Conservation (phyloP, 805 yeast genomes). For the Trichomonascus vanleenenianus region DNA sequence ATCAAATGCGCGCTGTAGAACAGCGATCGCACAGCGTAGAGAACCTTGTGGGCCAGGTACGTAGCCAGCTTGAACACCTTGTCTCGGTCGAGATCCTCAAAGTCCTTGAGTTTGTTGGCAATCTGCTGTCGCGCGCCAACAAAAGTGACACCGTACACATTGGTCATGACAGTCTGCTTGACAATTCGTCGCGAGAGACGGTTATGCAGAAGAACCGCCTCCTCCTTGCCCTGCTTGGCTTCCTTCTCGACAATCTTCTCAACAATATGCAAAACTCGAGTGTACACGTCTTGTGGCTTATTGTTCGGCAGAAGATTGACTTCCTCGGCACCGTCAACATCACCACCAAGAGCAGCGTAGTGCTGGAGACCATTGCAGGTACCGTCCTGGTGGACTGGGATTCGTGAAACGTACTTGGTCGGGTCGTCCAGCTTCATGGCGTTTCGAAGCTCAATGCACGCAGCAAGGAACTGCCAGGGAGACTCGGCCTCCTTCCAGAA, state of each 20-base stretch:
- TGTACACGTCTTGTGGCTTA: conserved; percentile 55
- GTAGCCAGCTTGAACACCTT: conserved; percentile 43
- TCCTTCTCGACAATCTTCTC: conserved; percentile 40
- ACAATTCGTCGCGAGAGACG: conserved; percentile 79
- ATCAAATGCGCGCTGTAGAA: conserved; percentile 89
- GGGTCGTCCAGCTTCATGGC: conserved; percentile 46
- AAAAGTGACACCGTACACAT: conserved; percentile 93
- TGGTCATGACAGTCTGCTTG: conserved; percentile 97
- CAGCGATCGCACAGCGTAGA: conserved; percentile 74
- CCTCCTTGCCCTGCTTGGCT: conserved; percentile 19
- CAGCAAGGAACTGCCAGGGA: conserved; percentile 57
- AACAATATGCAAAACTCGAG: conserved; percentile 47
- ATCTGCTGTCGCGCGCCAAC: conserved; percentile 91
- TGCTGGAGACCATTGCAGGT: conserved; percentile 64
- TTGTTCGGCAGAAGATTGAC: conserved; percentile 51
- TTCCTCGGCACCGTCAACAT: conserved; percentile 54
- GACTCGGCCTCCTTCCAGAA: conserved; percentile 57
- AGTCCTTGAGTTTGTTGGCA: conserved; percentile 60
- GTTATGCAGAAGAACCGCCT: conserved; percentile 42
- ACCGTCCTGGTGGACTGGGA: conserved; percentile 61
- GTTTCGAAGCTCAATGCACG: conserved; percentile 44
- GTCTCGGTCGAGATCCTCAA: conserved; percentile 43
- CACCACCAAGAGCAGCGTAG: conserved; percentile 68
- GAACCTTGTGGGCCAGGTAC: conserved; percentile 71
- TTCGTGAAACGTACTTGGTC: conserved; percentile 38